phyloP scores from a whole-genome alignment of 352 stramenopile genomes.

The Peronospora farinosa region DNA sequence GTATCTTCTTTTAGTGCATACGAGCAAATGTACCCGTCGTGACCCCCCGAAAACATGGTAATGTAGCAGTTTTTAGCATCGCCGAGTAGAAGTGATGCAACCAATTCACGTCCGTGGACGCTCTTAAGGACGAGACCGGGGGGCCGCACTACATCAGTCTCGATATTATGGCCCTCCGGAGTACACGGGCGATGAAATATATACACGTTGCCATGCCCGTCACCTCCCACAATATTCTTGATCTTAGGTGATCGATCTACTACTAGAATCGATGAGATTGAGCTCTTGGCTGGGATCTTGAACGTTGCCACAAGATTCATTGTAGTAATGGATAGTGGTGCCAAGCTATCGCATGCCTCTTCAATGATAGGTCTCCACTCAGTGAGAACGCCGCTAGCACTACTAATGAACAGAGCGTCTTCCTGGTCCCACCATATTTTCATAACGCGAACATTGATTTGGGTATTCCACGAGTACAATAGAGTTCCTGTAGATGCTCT shows the following conservation, averaged over 20 bases:
- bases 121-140: slow-evolving; percentile 40
- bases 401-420: slow-evolving; percentile 53
- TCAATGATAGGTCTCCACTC: slow-evolving; percentile 45
- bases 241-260: slow-evolving; percentile 30
- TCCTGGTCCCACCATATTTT: slow-evolving; percentile 62
- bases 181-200: slow-evolving; percentile 41
- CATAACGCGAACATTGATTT: slow-evolving; percentile 49
- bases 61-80: slow-evolving; percentile 3
- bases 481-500: slow-evolving; percentile 31
- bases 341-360: slow-evolving; percentile 1
- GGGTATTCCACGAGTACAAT: slow-evolving; percentile 40
- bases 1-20: slow-evolving; percentile 32
- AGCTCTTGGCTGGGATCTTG: slow-evolving; percentile 54
- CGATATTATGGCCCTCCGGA: neutral
- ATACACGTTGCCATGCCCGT: slow-evolving; percentile 68
- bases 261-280: slow-evolving; percentile 42
- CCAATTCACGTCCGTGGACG: slow-evolving; percentile 61
- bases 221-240: slow-evolving; percentile 59
- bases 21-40: slow-evolving; percentile 79
- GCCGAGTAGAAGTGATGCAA: slow-evolving; percentile 46
- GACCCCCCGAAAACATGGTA: slow-evolving; percentile 57
- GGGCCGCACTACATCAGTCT: neutral
- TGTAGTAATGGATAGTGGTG: slow-evolving; percentile 3
- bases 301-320: slow-evolving; percentile 44
- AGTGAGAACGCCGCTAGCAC: slow-evolving; percentile 45